Percentiles rank a stretch among this genome's conserved stretches.
Conservation (phyloP, 2,329 filamentous ascomycete species). For the Pyrenochaeta sp. region DNA sequence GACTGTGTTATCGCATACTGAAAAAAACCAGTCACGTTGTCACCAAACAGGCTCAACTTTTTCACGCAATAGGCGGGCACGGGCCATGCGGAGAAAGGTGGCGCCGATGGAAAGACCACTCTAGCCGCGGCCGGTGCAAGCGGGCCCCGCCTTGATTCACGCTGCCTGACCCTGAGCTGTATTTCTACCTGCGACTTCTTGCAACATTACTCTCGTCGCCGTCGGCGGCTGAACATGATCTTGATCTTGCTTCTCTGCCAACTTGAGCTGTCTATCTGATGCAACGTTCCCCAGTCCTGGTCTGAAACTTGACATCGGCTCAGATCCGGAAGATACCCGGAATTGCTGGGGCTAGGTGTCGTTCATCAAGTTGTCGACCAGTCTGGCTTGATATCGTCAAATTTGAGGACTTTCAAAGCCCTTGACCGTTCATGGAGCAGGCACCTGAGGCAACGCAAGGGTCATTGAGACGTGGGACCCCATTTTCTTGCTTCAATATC, state of each 20-base stretch:
- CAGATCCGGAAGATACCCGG: neutral
- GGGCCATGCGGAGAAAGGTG: conserved; percentile 32
- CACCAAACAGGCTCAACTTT: conserved; percentile 28
- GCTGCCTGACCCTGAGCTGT: neutral
- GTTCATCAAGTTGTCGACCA: neutral
- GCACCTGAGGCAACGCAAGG: neutral
- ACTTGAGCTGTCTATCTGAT: conserved; percentile 1
- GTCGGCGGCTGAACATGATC: too few relatives aligned
- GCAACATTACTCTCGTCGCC: neutral
- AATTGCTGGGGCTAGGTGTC: neutral
- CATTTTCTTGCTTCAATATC: neutral
- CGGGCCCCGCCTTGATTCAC: conserved; percentile 1
- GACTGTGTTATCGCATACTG: conserved; percentile 28
- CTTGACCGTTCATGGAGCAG: neutral
- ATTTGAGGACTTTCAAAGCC: neutral
- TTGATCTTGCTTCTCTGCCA: neutral
- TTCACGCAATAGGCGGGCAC: conserved; percentile 25
- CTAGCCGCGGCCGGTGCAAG: conserved; percentile 6
- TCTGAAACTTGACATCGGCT: conserved; percentile 19
- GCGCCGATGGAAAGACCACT: conserved; percentile 13
- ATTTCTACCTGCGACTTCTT: neutral
- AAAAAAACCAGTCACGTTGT: conserved; percentile 17
- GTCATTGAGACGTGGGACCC: neutral
- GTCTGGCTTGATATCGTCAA: neutral
- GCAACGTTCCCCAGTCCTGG: conserved; percentile 5